phyloP scores from a whole-genome alignment of 1,284 basidiomycete genomes.

The Porphyrellus sp. region DNA sequence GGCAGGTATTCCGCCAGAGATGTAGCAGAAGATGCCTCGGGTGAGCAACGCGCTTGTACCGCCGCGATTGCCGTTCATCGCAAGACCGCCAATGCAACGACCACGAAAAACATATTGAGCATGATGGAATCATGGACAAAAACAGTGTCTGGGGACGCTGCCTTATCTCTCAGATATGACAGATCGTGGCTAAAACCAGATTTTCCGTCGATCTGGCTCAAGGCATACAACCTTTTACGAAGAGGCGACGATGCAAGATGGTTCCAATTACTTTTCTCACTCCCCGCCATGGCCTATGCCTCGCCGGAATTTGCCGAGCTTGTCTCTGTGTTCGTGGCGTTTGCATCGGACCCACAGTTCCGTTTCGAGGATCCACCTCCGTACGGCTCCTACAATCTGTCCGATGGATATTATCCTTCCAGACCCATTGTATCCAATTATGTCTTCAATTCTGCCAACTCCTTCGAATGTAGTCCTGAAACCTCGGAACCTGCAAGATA shows the following conservation, averaged over 20 bases:
- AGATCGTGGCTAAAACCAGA: constrained; percentile 20
- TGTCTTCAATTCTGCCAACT: constrained; percentile 2
- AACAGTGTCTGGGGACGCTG: not conserved
- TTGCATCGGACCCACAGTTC: constrained; percentile 27
- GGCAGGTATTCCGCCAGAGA: constrained; percentile 21
- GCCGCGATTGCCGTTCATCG: constrained; percentile 11
- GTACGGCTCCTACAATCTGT: constrained; percentile 14
- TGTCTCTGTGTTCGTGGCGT: constrained; percentile 33
- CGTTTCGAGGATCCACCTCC: constrained; percentile 12
- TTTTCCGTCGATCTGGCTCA: constrained; percentile 29
- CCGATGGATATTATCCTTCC: constrained; percentile 14
- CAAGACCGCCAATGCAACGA: not conserved
- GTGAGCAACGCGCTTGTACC: constrained; percentile 17
- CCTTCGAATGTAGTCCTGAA: constrained; percentile 22
- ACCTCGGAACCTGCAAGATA: not conserved
- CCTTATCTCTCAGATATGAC: constrained; percentile 21
- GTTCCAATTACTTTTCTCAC: constrained; percentile 33
- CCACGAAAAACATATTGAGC: constrained; percentile 1
- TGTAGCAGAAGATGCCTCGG: not conserved
- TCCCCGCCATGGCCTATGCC: constrained; percentile 34
- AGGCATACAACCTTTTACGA: constrained; percentile 33
- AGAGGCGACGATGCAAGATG: constrained; percentile 7
- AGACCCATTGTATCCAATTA: not conserved
- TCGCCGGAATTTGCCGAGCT: constrained; percentile 11
- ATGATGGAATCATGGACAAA: constrained; percentile 12